Percentiles rank a stretch among this genome's conserved stretches.
Conservation (phyloP, 1,284 basidiomycete species). For the Ceratobasidium sp. region DNA sequence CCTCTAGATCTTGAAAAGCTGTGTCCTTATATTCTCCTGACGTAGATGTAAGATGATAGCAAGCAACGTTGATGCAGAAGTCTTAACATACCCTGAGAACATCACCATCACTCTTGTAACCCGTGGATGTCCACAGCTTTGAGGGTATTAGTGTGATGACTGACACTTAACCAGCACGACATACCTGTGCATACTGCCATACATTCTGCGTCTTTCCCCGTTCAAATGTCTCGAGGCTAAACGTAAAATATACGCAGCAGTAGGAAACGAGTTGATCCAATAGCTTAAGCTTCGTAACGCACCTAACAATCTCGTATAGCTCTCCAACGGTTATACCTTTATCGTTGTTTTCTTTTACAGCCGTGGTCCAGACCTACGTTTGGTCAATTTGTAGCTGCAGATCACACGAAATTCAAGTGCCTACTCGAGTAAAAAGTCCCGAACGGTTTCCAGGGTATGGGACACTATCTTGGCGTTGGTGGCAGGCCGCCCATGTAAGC, state of each 20-base stretch:
- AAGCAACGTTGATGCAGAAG: too few species aligned
- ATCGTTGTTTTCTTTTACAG: neutral
- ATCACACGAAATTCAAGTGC: neutral
- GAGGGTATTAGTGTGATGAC: neutral
- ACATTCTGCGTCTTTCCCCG: neutral
- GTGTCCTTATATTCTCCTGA: too few species aligned
- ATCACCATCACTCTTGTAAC: too few species aligned
- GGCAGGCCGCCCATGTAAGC: slow-evolving; percentile 6
- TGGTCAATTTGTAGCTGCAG: neutral
- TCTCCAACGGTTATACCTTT: neutral
- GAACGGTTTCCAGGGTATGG: neutral
- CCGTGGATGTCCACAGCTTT: slow-evolving; percentile 6
- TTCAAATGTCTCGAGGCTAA: neutral
- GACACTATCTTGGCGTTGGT: slow-evolving; percentile 8
- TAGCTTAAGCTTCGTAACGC: too few species aligned
- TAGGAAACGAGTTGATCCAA: too few species aligned
- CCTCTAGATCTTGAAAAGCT: too few species aligned
- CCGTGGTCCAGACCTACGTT: neutral
- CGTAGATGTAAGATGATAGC: too few species aligned
- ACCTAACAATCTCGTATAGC: neutral
- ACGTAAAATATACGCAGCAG: too few species aligned
- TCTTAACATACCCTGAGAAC: too few species aligned
- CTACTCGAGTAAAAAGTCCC: slow-evolving; percentile 9
- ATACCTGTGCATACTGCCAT: slow-evolving; percentile 63
- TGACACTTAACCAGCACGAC: slow-evolving; percentile 50